These are phyloP conservation scores for Brasenia schreberi DNA, from an alignment of 164 flowering plant species.

Conservation along the genomic window DNA sequence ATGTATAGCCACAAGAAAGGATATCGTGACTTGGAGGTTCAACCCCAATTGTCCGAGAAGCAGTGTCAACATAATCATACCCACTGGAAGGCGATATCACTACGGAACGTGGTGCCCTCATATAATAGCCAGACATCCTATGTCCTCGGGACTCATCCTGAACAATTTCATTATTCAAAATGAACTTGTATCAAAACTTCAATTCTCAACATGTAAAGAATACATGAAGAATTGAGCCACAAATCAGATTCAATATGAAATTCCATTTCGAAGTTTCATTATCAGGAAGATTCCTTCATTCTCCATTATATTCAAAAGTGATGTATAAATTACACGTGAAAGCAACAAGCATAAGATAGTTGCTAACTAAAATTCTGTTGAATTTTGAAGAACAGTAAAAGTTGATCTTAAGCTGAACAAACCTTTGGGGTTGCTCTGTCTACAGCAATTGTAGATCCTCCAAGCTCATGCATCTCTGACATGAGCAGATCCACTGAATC, in stretches of 20 bases:
- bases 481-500: conserved; percentile 14
- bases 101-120: conserved; percentile 3
- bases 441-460: conserved; percentile 12
- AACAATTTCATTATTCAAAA: neutral
- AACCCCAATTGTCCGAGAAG: neutral
- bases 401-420: too few relatives aligned
- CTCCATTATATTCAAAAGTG: too few relatives aligned
- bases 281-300: too few relatives aligned
- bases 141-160: conserved; percentile 11
- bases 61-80: conserved; percentile 1
- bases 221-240: too few relatives aligned
- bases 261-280: too few relatives aligned
- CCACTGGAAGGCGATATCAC: conserved; percentile 1
- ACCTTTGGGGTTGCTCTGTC: conserved; percentile 19
- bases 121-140: conserved; percentile 8
- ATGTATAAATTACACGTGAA: too few relatives aligned
- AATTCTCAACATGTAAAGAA: too few relatives aligned
- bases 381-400: too few relatives aligned
- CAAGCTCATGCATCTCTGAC: conserved; percentile 15
- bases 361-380: too few relatives aligned
- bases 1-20: conserved; percentile 1
- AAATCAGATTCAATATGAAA: too few relatives aligned
- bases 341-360: too few relatives aligned
- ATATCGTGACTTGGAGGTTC: conserved; percentile 5
- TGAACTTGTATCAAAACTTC: too few relatives aligned